Percentiles rank a stretch among this genome's conserved stretches.
Evolutionary conservation across 768 basidiomycete species (phyloP).

Genomic region (Russula lepida): DNA sequence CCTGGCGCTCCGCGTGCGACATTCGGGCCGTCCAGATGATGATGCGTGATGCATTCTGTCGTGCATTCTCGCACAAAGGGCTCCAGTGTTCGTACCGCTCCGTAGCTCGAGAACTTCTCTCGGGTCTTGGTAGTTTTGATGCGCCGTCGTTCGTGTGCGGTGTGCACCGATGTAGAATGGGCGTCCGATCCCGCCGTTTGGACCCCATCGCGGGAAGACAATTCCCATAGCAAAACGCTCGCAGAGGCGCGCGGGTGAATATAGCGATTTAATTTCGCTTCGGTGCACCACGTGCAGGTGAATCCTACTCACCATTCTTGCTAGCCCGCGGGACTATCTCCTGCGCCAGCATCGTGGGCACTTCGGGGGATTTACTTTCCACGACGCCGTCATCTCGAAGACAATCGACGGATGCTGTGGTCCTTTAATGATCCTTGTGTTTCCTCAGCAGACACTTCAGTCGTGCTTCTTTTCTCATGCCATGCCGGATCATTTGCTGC

Average conservation of each 20-base stretch:
- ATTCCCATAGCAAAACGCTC: conserved; percentile 15
- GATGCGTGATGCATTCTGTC: conserved; percentile 5
- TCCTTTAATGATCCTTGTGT: conserved; percentile 11
- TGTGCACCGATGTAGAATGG: conserved; percentile 2
- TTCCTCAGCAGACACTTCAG: not conserved
- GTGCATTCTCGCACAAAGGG: not conserved
- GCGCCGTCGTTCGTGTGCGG: not conserved
- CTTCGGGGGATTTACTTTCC: conserved; percentile 17
- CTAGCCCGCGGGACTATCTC: conserved; percentile 10
- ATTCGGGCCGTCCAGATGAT: not conserved
- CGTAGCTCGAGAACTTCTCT: not conserved
- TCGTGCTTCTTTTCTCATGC: conserved; percentile 13
- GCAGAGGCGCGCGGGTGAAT: not conserved
- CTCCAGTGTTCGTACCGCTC: not conserved
- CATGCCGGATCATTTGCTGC: conserved; percentile 3
- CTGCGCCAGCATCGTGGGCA: conserved; percentile 9
- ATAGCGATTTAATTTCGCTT: conserved; percentile 13
- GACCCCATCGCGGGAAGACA: not conserved
- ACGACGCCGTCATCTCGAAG: conserved; percentile 9
- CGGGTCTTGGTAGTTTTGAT: not conserved
- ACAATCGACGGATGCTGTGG: conserved; percentile 11
- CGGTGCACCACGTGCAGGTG: conserved; percentile 7
- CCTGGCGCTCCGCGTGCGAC: conserved; percentile 11
- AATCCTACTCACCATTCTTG: conserved; percentile 1
- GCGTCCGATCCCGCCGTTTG: conserved; percentile 9